Evolutionary conservation across 306 rosid genomes (phyloP), one percentile per base, ranked within the genome.

Genomic region (Ochetophila trinervis): DNA sequence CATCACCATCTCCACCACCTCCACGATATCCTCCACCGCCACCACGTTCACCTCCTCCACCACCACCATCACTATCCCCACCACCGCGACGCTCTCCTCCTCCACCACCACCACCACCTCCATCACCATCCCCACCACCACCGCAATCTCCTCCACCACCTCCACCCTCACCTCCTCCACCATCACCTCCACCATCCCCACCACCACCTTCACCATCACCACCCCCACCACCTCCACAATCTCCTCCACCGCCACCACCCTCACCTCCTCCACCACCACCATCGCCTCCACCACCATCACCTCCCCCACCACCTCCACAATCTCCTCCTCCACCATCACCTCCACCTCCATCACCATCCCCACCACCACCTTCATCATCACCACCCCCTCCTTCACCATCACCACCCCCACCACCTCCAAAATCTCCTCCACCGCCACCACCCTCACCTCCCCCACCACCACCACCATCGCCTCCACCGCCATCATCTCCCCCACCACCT

Each of bases 301-400:
- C n/a, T n/a, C n/a, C 69, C 5, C 74, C 79, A 0, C 75, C 75
- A 4, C 74, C 79, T 0, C 74, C 71, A 59, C 76, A 0, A 69
- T 60, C 71, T 0, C 62, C 82, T 0, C 77, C 82, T 0, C 6
- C 32, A 4, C 23, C 1, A 0, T 51, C 83, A 0, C 71, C n/a
- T n/a, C n/a, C n/a, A n/a, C n/a, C n/a, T n/a, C n/a, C 76, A 0
- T 66, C 83, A 0, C 84, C 84, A 0, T 70, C 82, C 0, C 69
- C 84, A 0, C 78, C 91, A 0, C 80, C 92, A 0, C 21, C 90
- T 0, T 80, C 90, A 0, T 53, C 75, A 0, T 73, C 87, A 0
- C 83, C 95, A 0, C 74, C 86, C 1, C 65, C 69, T 0, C 68
- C 50, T 36, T 27, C 88, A 1, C 83, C 86, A 0, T 72, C 85